Evolutionary conservation across 2,329 filamentous ascomycete species (phyloP).

Genomic region (Sporothrix schenckii): DNA sequence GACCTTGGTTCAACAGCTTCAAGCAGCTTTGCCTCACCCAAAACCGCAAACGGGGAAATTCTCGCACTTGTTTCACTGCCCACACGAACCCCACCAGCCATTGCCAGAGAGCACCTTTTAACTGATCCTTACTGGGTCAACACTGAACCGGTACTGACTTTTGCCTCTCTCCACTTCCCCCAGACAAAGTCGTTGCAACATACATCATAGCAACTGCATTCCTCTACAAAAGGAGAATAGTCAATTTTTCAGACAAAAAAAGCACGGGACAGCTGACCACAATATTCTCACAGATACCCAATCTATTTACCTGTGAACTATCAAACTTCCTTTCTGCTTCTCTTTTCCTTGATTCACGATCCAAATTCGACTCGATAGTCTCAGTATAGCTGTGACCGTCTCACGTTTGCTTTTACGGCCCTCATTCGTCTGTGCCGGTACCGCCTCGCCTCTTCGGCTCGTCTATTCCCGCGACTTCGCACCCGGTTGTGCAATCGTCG

Average conservation of each 20-base stretch:
- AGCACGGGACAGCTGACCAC: constrained; percentile 20
- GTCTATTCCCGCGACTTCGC: background rate
- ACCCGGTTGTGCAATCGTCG: background rate
- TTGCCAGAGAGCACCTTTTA: background rate
- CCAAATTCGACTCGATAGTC: constrained; percentile 2
- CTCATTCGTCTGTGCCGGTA: constrained; percentile 4
- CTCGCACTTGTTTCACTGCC: constrained; percentile 32
- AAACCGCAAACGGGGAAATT: constrained; percentile 32
- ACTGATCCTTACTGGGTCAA: background rate
- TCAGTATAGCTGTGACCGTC: background rate
- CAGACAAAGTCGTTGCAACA: constrained; percentile 16
- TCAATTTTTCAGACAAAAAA: background rate
- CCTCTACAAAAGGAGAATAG: background rate
- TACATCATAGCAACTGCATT: constrained; percentile 28
- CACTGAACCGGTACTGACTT: background rate
- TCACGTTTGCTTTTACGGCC: background rate
- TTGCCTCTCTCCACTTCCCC: constrained; percentile 10
- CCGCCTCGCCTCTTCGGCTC: background rate
- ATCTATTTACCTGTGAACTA: background rate
- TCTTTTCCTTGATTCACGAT: background rate
- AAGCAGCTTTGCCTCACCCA: background rate
- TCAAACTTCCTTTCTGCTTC: background rate
- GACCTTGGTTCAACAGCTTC: background rate
- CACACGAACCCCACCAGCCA: constrained; percentile 1
- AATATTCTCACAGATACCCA: background rate